Evolutionary conservation across 768 basidiomycete genomes (phyloP).

Genomic region (Hypsizygus marmoreus): DNA sequence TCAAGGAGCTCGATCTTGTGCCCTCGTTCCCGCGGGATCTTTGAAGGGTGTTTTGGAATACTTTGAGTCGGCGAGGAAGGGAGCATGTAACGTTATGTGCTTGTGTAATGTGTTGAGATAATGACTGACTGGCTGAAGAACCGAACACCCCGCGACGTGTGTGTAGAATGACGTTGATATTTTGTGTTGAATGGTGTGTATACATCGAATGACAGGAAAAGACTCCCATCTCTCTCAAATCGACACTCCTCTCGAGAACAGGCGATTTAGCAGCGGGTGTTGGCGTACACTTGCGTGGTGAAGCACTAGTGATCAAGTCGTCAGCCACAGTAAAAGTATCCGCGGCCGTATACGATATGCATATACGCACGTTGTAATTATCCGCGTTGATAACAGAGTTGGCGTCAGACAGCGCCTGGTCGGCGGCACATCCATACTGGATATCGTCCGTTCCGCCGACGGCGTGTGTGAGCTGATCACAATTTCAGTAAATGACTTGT

Average conservation of each 20-base stretch:
- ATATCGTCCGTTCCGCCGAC: constrained; percentile 38
- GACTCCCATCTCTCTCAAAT: no score
- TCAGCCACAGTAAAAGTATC: not conserved
- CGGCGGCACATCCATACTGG: constrained; percentile 37
- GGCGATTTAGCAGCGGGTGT: constrained; percentile 38
- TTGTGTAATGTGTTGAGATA: no score
- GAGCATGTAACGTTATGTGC: no score
- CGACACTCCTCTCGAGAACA: no score
- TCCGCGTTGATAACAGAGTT: constrained; percentile 40
- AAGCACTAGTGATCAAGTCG: constrained; percentile 35
- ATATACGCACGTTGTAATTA: constrained; percentile 43
- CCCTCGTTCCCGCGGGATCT: constrained; percentile 20
- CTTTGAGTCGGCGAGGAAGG: no score
- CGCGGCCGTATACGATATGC: not conserved
- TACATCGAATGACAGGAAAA: no score
- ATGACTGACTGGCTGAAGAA: no score
- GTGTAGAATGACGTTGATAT: no score
- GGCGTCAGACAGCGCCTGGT: constrained; percentile 36
- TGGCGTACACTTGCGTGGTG: constrained; percentile 43
- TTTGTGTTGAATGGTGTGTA: no score
- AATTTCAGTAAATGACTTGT: no score
- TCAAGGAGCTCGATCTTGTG: constrained; percentile 65
- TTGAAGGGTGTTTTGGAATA: no score
- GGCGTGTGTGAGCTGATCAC: constrained; percentile 47
- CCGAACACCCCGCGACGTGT: no score